These are phyloP conservation scores for Metroxylon sagu DNA, from an alignment of 176 grass and related monocot species.

Conservation along the genomic window DNA sequence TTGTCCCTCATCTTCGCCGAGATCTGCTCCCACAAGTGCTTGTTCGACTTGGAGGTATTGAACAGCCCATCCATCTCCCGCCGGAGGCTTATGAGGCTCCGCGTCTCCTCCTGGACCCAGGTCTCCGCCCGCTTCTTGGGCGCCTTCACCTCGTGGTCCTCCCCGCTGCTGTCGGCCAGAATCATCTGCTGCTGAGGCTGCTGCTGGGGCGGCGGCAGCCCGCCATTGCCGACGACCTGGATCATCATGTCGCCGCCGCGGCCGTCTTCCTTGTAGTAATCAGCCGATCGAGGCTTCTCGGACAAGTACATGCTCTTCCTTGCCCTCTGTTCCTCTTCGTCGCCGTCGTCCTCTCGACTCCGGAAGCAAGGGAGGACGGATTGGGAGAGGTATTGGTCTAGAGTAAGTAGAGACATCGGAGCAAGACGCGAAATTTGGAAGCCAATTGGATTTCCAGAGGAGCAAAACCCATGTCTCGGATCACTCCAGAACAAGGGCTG, in stretches of 20 bases:
- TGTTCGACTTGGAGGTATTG: conserved; percentile 99
- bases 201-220: conserved; percentile 32
- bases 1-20: conserved; percentile 86
- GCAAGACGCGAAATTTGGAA: not conserved
- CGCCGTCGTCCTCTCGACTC: not conserved
- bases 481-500: not conserved
- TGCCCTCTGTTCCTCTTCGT: not conserved
- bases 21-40: conserved; percentile 96
- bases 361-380: conserved; percentile 12
- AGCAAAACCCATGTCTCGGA: conserved; percentile 9
- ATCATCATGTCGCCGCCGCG: not conserved
- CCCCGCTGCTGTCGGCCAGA: conserved; percentile 52
- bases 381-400: conserved; percentile 31
- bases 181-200: conserved; percentile 36
- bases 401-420: conserved; percentile 33
- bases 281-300: conserved; percentile 13
- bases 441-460: not conserved
- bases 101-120: conserved; percentile 88
- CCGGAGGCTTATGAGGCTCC: conserved; percentile 65
- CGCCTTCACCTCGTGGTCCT: conserved; percentile 50
- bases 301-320: conserved; percentile 21
- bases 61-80: conserved; percentile 78
- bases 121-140: conserved; percentile 98
- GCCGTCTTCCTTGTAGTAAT: conserved; percentile 17
- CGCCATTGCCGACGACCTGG: not conserved